Evolutionary conservation across 2,329 filamentous ascomycete species (phyloP).

Genomic region (Apiospora kogelbergensis): DNA sequence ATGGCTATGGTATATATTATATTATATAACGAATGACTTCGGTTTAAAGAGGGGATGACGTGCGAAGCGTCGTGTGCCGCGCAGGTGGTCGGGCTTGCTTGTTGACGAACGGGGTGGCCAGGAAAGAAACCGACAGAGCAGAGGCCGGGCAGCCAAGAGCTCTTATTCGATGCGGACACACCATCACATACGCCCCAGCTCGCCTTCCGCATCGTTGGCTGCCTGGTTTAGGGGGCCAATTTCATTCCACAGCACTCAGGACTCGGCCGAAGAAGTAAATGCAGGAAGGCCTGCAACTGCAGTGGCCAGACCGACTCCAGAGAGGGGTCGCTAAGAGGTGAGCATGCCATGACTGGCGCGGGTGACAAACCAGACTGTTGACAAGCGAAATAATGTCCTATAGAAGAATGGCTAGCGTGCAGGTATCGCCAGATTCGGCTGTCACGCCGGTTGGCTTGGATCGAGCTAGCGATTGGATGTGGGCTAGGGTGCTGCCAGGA

Average conservation of each 20-base stretch:
- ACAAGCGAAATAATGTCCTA: neutral
- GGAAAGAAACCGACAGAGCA: neutral
- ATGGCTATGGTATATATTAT: slow-evolving; percentile 25
- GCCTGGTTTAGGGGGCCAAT: neutral
- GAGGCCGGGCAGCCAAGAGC: neutral
- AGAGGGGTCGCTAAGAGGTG: neutral
- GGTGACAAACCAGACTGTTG: neutral
- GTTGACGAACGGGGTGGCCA: slow-evolving; percentile 17
- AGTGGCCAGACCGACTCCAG: neutral
- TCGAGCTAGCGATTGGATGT: neutral
- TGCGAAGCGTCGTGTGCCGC: slow-evolving; percentile 44
- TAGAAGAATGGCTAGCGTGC: neutral
- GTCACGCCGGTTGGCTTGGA: neutral
- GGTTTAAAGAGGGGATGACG: slow-evolving; percentile 42
- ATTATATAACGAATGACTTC: slow-evolving; percentile 28
- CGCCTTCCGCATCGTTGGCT: neutral
- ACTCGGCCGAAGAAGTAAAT: neutral
- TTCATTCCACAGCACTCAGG: neutral
- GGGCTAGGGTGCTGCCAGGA: neutral
- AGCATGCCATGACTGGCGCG: neutral
- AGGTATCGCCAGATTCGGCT: slow-evolving; percentile 1
- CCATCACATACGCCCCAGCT: neutral
- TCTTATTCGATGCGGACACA: neutral
- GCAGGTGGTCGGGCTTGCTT: slow-evolving; percentile 31
- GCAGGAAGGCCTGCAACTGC: neutral